Evolutionary conservation across 75 land plant genomes (phyloP).

Genomic region (Cunninghamia lanceolata): DNA sequence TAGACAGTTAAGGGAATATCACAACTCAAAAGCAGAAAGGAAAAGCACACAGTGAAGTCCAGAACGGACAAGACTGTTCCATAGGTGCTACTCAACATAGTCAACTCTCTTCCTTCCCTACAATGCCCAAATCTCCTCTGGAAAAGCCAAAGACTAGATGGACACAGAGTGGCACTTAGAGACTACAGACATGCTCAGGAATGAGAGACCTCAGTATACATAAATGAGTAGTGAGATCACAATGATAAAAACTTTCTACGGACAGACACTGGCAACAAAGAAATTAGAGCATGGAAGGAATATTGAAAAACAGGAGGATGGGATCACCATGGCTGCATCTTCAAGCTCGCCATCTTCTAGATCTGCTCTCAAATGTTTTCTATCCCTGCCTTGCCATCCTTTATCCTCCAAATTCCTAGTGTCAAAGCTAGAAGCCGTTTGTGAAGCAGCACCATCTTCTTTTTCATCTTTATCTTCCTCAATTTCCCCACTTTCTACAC

Average conservation of each 20-base stretch:
- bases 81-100: not conserved
- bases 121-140: not conserved
- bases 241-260: slow-evolving; percentile 3
- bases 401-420: slow-evolving; percentile 2
- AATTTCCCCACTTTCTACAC: slow-evolving; percentile 11
- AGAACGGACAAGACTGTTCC: not conserved
- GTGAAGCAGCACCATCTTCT: slow-evolving; percentile 18
- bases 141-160: not conserved
- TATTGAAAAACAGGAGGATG: slow-evolving; percentile 10
- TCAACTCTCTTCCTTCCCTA: not conserved
- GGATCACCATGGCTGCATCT: slow-evolving; percentile 43
- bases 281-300: slow-evolving; percentile 7
- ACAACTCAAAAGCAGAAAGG: slow-evolving; percentile 5
- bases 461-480: slow-evolving; percentile 22
- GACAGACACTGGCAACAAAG: slow-evolving; percentile 5
- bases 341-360: slow-evolving; percentile 51
- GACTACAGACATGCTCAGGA: not conserved
- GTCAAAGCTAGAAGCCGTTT: slow-evolving; percentile 9
- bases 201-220: slow-evolving; percentile 3
- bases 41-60: not conserved
- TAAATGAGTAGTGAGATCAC: not conserved
- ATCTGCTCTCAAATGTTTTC: slow-evolving; percentile 27
- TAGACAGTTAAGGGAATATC: not conserved
- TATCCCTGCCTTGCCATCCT: slow-evolving; percentile 14
- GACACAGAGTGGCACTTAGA: not conserved